phyloP scores from a whole-genome alignment of 352 stramenopile genomes.

The Stramenopiles sp. region DNA sequence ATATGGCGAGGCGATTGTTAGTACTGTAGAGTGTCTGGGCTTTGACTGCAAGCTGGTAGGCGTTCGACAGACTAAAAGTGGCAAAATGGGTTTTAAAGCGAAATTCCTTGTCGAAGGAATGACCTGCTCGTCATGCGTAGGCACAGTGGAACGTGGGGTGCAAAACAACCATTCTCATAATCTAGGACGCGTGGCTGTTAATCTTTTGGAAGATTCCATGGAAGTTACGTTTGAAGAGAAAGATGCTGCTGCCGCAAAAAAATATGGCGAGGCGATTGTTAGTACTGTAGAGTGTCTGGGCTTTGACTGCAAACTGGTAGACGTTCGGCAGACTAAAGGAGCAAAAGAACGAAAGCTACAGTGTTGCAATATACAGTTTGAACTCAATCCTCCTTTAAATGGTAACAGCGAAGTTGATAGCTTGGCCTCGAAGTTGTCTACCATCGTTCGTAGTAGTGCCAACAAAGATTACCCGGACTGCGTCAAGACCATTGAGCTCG shows the following conservation, averaged over 20 bases:
- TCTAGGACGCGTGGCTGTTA: background rate
- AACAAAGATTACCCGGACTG: too few species aligned
- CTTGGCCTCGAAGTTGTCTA: too few species aligned
- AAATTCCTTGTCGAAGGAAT: slow-evolving; percentile 42
- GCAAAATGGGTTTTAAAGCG: slow-evolving; percentile 13
- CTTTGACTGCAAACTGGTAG: background rate
- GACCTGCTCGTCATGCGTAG: slow-evolving; percentile 37
- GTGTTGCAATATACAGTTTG: background rate
- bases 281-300: background rate
- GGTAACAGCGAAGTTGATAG: too few species aligned
- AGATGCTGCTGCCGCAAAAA: background rate
- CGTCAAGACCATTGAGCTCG: too few species aligned
- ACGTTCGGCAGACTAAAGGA: background rate
- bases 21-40: background rate
- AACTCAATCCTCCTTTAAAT: too few species aligned
- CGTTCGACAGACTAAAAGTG: background rate
- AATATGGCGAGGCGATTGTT: background rate
- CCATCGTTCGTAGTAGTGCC: too few species aligned
- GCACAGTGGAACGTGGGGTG: slow-evolving; percentile 43
- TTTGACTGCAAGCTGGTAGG: background rate
- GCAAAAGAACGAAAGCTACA: background rate
- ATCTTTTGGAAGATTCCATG: background rate
- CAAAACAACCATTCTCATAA: background rate
- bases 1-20: background rate
- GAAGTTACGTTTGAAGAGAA: background rate